Evolutionary conservation across 768 basidiomycete species (phyloP).

Genomic region (Boletellus ananiceps): DNA sequence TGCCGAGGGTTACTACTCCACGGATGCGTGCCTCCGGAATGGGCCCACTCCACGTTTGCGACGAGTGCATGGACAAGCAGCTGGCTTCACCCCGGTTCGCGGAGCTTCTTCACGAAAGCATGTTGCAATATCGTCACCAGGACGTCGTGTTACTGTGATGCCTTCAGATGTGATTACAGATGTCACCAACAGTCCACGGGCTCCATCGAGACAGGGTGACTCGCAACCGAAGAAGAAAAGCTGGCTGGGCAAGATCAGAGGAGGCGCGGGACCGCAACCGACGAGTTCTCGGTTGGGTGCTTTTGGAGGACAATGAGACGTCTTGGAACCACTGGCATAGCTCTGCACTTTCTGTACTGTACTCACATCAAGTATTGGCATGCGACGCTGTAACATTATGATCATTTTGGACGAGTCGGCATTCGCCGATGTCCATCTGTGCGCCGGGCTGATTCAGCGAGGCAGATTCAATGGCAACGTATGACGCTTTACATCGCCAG

Average conservation of each 20-base stretch:
- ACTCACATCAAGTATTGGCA: constrained; percentile 3
- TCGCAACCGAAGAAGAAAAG: constrained; percentile 46
- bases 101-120: constrained; percentile 38
- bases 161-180: constrained; percentile 42
- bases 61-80: constrained; percentile 51
- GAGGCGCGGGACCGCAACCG: constrained; percentile 27
- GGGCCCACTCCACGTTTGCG: constrained; percentile 58
- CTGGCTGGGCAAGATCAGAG: constrained; percentile 71
- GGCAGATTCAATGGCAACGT: constrained; percentile 54
- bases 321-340: constrained; percentile 12
- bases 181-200: constrained; percentile 63
- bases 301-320: constrained; percentile 24
- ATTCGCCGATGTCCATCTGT: constrained; percentile 8
- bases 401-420: constrained; percentile 10
- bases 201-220: constrained; percentile 20
- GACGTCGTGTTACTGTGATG: constrained; percentile 39
- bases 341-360: constrained; percentile 15
- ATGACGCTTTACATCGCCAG: constrained; percentile 87
- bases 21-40: constrained; percentile 33
- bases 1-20: constrained; percentile 56
- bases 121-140: constrained; percentile 42
- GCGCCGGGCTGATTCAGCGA: not conserved
- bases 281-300: constrained; percentile 16
- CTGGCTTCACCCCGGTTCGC: constrained; percentile 72
- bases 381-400: not conserved